Conservation (phyloP, 306 rosid genomes). For the Cucurbita maxima region DNA sequence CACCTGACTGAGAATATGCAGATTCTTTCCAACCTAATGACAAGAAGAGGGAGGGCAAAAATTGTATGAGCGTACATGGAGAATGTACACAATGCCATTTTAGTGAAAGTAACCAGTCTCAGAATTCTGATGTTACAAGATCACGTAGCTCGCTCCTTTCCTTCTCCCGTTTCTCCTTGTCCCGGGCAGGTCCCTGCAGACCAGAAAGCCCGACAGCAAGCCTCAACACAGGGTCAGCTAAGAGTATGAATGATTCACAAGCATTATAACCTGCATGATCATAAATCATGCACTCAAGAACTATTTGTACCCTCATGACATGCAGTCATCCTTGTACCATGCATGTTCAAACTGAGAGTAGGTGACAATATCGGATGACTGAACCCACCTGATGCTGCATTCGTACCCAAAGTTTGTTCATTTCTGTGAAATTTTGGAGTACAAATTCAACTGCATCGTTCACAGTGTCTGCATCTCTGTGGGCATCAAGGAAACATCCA, state of each 20-base stretch:
- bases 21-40: slow-evolving; percentile 90
- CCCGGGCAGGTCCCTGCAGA: slow-evolving; percentile 99
- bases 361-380: slow-evolving; percentile 14
- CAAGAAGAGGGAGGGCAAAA: slow-evolving; percentile 36
- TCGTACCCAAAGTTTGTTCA: slow-evolving; percentile 63
- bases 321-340: slow-evolving; percentile 34
- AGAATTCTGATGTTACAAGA: slow-evolving; percentile 72
- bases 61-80: slow-evolving; percentile 46
- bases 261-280: slow-evolving; percentile 65
- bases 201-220: slow-evolving; percentile 98
- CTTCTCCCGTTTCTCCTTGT: slow-evolving; percentile 94
- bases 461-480: slow-evolving; percentile 48
- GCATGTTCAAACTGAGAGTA: slow-evolving; percentile 30
- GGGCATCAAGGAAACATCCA: neutral
- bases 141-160: slow-evolving; percentile 96
- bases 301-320: slow-evolving; percentile 35
- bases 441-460: slow-evolving; percentile 49
- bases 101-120: slow-evolving; percentile 49
- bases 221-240: slow-evolving; percentile 99
- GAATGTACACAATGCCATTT: slow-evolving; percentile 29
- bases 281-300: slow-evolving; percentile 54
- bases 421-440: slow-evolving; percentile 48
- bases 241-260: slow-evolving; percentile 77
- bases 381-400: slow-evolving; percentile 60
- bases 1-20: slow-evolving; percentile 91